Evolutionary conservation across 805 yeast species (phyloP), one percentile per base, ranked within the genome.

Genomic region (Cephaloascus albidus): DNA sequence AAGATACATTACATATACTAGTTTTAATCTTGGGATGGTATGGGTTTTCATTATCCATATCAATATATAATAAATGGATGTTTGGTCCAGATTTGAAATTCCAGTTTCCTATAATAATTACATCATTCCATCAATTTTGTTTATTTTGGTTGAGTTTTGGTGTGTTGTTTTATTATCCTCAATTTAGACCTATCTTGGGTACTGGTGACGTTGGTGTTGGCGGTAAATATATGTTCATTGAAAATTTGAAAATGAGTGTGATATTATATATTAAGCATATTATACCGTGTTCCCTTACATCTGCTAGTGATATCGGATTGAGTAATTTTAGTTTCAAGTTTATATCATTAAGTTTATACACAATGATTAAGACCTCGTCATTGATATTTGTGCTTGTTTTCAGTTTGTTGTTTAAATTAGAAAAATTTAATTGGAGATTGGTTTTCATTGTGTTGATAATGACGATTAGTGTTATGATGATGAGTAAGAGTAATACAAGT

Each of bases 11-110:
- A 14, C 10, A 26, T 10, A 26, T 26, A 26, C 10, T 26, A 26
- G 30, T 10, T 26, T 67, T 61, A 46, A 66, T 65, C 30, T 41
- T 55, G 5, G 84, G 85, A 4, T 85, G 93, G 94, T 85, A 82
- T 48, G 42, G 70, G 15, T 81, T 81, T 43, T 80, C 89, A 4
- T 63, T 84, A 41, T 61, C 84, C 15, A 75, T 85, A 16, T 80
- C 89, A 6, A 58, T 85, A 23, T 93, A 90, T 63, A 93, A 93
- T 67, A 89, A 89, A 63, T 88, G 97, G 97, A 90, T 90, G 97
- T 93, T 90, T 63, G 89, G 90, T 32, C 69, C 73, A 8, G 83
- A 86, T 16, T 65, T 89, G 40, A 76, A 85, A 53, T 81, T 93
- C 50, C 74, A 77, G 26, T 93, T 78, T 54, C 98, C 98, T 2